Evolutionary conservation across 805 yeast genomes (phyloP), one percentile per base, ranked within the genome.

Genomic region (Hermanozyma aechmeae): DNA sequence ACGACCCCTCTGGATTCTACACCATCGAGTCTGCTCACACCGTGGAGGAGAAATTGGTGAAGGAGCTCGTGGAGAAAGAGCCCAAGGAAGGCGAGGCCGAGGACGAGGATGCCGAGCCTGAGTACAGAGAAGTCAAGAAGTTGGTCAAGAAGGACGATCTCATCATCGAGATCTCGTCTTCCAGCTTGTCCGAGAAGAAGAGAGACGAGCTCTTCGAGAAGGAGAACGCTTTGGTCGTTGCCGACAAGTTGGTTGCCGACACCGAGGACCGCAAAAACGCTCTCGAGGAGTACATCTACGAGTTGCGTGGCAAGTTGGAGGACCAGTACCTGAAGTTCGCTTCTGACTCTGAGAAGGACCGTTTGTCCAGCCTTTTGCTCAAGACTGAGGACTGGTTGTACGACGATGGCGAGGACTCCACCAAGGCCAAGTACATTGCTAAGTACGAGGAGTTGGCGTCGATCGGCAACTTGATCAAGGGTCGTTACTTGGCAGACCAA

Each of bases 211-310:
- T 68, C 43, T 71, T 80, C 38, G 97, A 92, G 72, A 66, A 67
- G 59, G 99, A 92, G 71, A 74, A 75, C 52, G 71, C 79, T 57
- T 65, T 92, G 78, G 70, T 74, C 42, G 75, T 85, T 56, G 86
- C 79, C 53, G 99, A 92, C 65, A 92, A 87, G 70, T 78, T 89
- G 48, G 96, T 92, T 43, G 93, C 93, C 44, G 97, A 92, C 68
- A 92, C 97, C 43, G 97, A 92, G 71, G 96, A 92, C 68, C 85
- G 86, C 64, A 92, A 92, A 80, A 92, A 92, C 61, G 92, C 95
- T 42, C 72, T 92, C 39, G 98, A 92, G 72, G 99, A 92, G 72
- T 92, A 92, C 73, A 92, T 92, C 52, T 92, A 92, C 67, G 94
- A 85, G 50, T 76, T 89, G 63, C 82, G 98, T 68, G 95, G 94